These are phyloP conservation scores for Fusarium metavorans DNA, from an alignment of 2,329 filamentous ascomycete genomes.

Conservation along the genomic window DNA sequence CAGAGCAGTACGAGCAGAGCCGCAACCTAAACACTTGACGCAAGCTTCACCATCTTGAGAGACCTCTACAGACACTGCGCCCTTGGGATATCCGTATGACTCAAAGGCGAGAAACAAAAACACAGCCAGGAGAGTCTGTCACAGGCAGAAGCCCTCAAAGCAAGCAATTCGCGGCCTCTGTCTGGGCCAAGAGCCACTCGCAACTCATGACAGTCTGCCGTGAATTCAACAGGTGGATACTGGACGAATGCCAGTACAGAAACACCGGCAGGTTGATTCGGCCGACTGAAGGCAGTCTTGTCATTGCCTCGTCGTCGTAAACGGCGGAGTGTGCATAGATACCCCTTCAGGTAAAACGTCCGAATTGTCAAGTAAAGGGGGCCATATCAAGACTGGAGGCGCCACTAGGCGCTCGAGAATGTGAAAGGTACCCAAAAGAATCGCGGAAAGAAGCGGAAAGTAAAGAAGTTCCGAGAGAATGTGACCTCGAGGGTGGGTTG, in stretches of 20 bases:
- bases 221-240: constrained; percentile 31
- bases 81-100: constrained; percentile 21
- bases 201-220: constrained; percentile 27
- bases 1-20: constrained; percentile 28
- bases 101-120: constrained; percentile 29
- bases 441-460: constrained; percentile 2
- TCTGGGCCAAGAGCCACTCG: constrained; percentile 23
- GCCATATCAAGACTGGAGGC: constrained; percentile 4
- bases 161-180: constrained; percentile 22
- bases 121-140: constrained; percentile 23
- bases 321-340: constrained; percentile 21
- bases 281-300: constrained; percentile 7
- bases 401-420: constrained; percentile 1
- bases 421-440: constrained; percentile 15
- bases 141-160: constrained; percentile 40
- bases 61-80: constrained; percentile 10
- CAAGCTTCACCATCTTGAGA: constrained; percentile 4
- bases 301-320: constrained; percentile 1
- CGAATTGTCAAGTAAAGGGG: constrained; percentile 3
- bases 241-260: constrained; percentile 30
- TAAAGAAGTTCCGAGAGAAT: not conserved
- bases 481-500: not conserved
- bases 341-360: constrained; percentile 20
- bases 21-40: constrained; percentile 31
- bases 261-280: constrained; percentile 12